Evolutionary conservation across 2,329 filamentous ascomycete genomes (phyloP).

Genomic region (Pezicula radicicola): DNA sequence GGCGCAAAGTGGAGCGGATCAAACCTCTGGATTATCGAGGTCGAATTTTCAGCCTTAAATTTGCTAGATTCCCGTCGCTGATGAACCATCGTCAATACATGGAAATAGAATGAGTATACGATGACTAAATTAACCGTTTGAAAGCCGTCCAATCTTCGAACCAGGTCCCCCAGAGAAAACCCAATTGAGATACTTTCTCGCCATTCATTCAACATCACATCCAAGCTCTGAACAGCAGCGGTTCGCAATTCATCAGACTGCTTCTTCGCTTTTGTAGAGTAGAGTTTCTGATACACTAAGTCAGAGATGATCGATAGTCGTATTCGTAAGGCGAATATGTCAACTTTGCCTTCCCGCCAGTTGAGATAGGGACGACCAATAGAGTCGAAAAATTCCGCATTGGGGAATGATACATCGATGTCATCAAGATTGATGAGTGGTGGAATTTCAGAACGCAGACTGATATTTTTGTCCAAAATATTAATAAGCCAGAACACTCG

Average conservation of each 20-base stretch:
- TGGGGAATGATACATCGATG: not conserved
- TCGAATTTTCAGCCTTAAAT: not conserved
- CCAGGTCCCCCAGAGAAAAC: not conserved
- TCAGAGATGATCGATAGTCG: not conserved
- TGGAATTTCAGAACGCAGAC: not conserved
- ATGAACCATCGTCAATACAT: not conserved
- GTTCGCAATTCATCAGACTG: not conserved
- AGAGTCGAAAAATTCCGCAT: not conserved
- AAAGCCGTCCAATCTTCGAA: not conserved
- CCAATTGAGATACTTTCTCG: not conserved
- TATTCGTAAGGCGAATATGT: not conserved
- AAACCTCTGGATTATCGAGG: not conserved
- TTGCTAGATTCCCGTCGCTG: not conserved
- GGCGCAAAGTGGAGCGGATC: not conserved
- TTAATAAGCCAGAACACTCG: constrained; percentile 5
- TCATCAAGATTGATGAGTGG: not conserved
- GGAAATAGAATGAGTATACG: not conserved
- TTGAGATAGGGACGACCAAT: not conserved
- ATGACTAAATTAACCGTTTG: not conserved
- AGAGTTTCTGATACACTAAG: not conserved
- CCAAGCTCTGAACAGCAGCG: not conserved
- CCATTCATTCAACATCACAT: not conserved
- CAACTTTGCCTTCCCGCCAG: not conserved
- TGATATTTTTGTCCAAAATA: constrained; percentile 2
- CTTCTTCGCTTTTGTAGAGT: not conserved